Conservation (phyloP, 108 stramenopile genomes). For the Heterococcus sp. region DNA sequence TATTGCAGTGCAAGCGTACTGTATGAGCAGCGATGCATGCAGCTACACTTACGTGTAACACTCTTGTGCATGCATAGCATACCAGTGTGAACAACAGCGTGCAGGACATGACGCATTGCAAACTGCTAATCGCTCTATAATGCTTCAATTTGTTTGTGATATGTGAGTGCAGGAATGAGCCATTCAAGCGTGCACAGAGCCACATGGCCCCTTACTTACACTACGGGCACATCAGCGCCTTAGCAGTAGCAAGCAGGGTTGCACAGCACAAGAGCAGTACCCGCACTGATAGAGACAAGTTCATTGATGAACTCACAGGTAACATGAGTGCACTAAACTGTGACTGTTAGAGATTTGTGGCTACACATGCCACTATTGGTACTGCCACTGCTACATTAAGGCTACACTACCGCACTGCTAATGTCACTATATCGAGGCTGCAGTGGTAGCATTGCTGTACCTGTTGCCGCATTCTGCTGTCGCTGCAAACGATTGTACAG, state of each 20-base stretch:
- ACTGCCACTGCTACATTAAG: too few relatives aligned
- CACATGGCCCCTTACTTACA: conserved; percentile 10
- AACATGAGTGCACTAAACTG: not conserved
- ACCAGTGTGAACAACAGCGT: not conserved
- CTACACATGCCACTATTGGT: not conserved
- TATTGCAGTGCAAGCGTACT: not conserved
- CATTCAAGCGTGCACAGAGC: not conserved
- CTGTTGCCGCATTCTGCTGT: too few relatives aligned
- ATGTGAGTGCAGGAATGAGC: not conserved
- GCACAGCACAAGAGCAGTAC: not conserved
- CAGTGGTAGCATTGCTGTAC: too few relatives aligned
- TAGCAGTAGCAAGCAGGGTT: not conserved
- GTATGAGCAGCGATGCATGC: not conserved
- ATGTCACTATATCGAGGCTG: too few relatives aligned
- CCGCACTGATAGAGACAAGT: not conserved
- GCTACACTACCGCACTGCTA: too few relatives aligned
- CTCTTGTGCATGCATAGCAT: too few relatives aligned
- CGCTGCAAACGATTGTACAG: too few relatives aligned
- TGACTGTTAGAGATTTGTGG: not conserved
- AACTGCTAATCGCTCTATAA: not conserved
- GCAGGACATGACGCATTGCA: not conserved
- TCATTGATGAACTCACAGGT: not conserved
- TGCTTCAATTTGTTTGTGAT: not conserved
- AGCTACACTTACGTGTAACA: not conserved
- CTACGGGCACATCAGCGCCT: conserved; percentile 13